Evolutionary conservation across 805 yeast species (phyloP), one percentile per base, ranked within the genome.

Genomic region (Candida nanaspora): DNA sequence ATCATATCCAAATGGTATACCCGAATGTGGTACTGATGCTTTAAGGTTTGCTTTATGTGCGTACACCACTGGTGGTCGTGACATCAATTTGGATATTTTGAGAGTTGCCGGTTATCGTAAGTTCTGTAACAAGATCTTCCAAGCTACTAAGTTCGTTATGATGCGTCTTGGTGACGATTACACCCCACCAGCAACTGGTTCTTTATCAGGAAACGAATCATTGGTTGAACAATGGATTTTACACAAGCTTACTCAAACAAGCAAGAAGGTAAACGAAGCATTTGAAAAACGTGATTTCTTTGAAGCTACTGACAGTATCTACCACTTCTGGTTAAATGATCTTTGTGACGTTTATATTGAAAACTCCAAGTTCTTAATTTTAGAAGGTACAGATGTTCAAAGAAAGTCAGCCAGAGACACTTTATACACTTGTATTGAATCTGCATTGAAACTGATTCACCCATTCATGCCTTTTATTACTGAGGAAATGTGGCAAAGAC

Each of bases 1-100:
- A 56, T 81, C 95, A 11, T 91, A 88, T 73, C 98, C 98, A 50
- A 80, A 81, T 53, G 98, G 98, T 70, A 89, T 91, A 52, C 97
- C 98, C 42, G 96, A 93, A 70, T 93, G 98, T 76, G 98, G 98
- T 72, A 89, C 98, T 38, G 98, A 93, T 66, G 98, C 98, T 35
- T 71, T 93, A 69, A 82, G 98, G 71, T 93, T 93, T 62, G 98
- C 98, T 31, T 76, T 91, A 50, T 93, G 98, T 77, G 96, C 97
- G 40, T 93, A 91, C 73, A 84, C 96, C 40, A 91, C 98, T 37
- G 98, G 98, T 69, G 98, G 97, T 55, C 82, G 98, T 69, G 98
- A 93, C 59, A 93, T 93, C 63, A 93, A 93, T 70, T 74, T 93
- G 62, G 97, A 93, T 62, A 88, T 93, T 53, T 71, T 87, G 62